These are phyloP conservation scores for Tolypocladium inflatum DNA, from an alignment of 2,329 filamentous ascomycete genomes.

Conservation along the genomic window DNA sequence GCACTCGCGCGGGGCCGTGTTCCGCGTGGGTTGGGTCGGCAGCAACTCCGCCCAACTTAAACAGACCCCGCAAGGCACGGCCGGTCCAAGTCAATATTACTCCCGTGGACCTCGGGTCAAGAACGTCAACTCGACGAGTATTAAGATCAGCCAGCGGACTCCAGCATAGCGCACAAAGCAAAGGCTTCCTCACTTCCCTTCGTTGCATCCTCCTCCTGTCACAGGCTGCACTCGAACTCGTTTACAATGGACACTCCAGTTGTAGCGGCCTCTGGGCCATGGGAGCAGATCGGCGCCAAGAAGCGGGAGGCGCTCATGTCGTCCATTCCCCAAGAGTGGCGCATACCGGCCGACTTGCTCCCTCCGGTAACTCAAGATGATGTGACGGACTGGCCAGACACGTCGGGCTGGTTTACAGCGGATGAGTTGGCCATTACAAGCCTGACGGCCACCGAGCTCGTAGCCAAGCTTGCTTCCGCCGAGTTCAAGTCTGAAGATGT, in stretches of 20 bases:
- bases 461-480: conserved; percentile 24
- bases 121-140: neutral
- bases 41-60: neutral
- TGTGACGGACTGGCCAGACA: conserved; percentile 44
- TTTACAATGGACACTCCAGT: neutral
- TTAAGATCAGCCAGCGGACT: neutral
- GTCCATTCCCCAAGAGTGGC: conserved; percentile 49
- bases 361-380: conserved; percentile 44
- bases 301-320: conserved; percentile 31
- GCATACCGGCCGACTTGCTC: conserved; percentile 40
- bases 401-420: conserved; percentile 49
- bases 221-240: too few species aligned
- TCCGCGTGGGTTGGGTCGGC: neutral
- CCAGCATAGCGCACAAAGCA: neutral
- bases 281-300: conserved; percentile 31
- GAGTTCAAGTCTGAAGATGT: conserved; percentile 30
- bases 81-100: neutral
- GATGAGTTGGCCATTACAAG: conserved; percentile 38
- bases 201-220: neutral
- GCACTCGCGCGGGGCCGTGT: neutral
- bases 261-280: conserved; percentile 11
- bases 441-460: conserved; percentile 30
- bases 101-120: neutral
- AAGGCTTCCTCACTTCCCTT: neutral
- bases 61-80: neutral